Base-by-base conservation (phyloP, 768 basidiomycete genomes). In the Leccinum rimulosum region DNA sequence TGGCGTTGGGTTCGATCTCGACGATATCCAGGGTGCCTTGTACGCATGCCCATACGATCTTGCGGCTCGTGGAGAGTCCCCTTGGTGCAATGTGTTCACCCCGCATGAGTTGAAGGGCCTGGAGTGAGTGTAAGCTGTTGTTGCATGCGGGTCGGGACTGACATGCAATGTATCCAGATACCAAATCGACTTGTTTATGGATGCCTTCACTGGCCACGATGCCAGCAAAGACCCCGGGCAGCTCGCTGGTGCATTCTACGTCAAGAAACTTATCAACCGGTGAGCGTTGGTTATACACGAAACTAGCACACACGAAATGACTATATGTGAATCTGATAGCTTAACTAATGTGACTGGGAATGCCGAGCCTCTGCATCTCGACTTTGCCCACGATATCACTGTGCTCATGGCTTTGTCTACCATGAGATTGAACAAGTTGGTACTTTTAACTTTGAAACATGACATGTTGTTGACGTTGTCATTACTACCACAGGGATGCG, bases 1-100 rank as follows among this genome's bases (percentile, higher is more conserved):
- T 0, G 73, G 65, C 0, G 66, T 77, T 28, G 61, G 59, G 36
- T 68, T 79, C 30, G 64, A 70, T 11, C 33, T 62, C 7, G 59
- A 70, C 40, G 70, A 75, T 61, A 63, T 69, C 10, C 76, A 66
- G 38, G 79, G 79, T 31, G 76, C 76, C 53, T 68, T 80, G 51
- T 78, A 74, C 55, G 77, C 76, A 22, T 77, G 76, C 53, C 73
- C 77, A 36, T 79, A 76, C 47, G 78, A 78, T 58, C 66, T 75
- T 40, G 78, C 77, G 3, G 72, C 75, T 19, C 60, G 65, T 54
- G 60, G 66, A 19, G 52, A 50, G 25, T 74, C 79, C 30, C 75
- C 79, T 1, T 79, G 77, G 79, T 79, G 76, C 55, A 64, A 64
- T n/a, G 74, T 72, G 52, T 79, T 80, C 66, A 61, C 66, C 7